phyloP scores from a whole-genome alignment of 345 rosid genomes.

The Reutealis trisperma region DNA sequence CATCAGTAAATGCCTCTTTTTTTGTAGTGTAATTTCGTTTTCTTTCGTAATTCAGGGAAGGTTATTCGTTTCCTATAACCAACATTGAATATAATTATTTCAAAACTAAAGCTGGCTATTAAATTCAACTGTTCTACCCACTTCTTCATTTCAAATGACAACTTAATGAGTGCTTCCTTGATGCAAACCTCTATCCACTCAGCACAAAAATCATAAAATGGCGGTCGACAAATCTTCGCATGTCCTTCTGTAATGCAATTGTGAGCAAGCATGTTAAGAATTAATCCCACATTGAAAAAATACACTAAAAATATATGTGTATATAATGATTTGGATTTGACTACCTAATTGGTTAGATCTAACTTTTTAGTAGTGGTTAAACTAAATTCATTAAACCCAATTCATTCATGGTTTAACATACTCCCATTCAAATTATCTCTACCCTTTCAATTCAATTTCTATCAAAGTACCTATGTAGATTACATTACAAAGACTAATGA shows the following conservation, averaged over 20 bases:
- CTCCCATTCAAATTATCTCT: no score
- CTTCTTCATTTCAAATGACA: not conserved
- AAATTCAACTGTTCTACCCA: not conserved
- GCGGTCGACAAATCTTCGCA: slow-evolving; percentile 81
- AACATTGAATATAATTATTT: not conserved
- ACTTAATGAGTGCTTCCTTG: slow-evolving; percentile 6
- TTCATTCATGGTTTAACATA: no score
- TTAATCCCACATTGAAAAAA: no score
- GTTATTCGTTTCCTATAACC: not conserved
- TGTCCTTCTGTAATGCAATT: slow-evolving; percentile 80
- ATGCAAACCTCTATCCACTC: slow-evolving; percentile 90
- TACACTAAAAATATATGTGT: no score
- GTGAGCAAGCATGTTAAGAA: slow-evolving; percentile 94
- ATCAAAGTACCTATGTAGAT: slow-evolving; percentile 54
- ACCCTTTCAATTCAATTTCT: no score
- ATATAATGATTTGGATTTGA: no score
- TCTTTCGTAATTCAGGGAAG: no score
- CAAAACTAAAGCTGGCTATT: not conserved
- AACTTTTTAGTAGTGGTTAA: no score
- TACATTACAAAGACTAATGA: slow-evolving; percentile 3
- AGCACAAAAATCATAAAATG: slow-evolving; percentile 76
- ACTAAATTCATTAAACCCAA: no score
- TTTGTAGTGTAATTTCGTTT: no score
- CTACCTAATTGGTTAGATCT: no score
- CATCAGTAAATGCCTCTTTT: no score